Percentiles rank a stretch among this genome's conserved stretches.
phyloP scores from a whole-genome alignment of 192 early-diverging fungal species.

The Allomyces arbusculus region DNA sequence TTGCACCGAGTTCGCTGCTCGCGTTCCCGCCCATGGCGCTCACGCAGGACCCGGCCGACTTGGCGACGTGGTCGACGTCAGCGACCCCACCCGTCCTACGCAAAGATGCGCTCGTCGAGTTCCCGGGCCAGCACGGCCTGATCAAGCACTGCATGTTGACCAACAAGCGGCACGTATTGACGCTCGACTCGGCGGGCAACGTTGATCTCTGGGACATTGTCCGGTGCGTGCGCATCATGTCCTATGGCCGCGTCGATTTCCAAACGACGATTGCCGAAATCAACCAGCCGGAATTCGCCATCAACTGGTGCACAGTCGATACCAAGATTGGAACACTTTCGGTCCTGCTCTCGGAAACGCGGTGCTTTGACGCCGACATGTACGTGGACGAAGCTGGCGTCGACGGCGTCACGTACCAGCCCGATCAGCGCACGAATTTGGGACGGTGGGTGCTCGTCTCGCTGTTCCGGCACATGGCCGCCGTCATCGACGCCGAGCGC shows the following conservation, averaged over 20 bases:
- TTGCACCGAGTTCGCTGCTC: too few relatives aligned
- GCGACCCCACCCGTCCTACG: too few relatives aligned
- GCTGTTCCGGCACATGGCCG: not conserved
- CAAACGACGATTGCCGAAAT: slow-evolving; percentile 30
- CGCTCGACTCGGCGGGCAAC: slow-evolving; percentile 55
- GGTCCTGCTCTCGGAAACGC: slow-evolving; percentile 14
- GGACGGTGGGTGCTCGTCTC: slow-evolving; percentile 4
- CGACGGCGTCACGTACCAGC: slow-evolving; percentile 1
- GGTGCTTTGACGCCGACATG: slow-evolving; percentile 72
- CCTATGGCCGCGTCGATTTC: slow-evolving; percentile 25
- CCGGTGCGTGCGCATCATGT: slow-evolving; percentile 32
- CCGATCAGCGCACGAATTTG: slow-evolving; percentile 2
- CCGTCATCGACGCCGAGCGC: too few relatives aligned
- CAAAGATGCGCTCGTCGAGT: too few relatives aligned
- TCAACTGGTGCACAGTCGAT: slow-evolving; percentile 83
- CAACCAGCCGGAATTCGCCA: slow-evolving; percentile 53
- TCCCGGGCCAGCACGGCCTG: slow-evolving; percentile 37
- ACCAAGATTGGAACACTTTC: slow-evolving; percentile 51
- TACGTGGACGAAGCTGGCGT: slow-evolving; percentile 57
- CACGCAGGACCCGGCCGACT: too few relatives aligned
- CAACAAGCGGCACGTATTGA: slow-evolving; percentile 66
- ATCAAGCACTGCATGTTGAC: slow-evolving; percentile 51
- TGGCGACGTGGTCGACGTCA: too few relatives aligned
- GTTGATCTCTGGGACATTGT: slow-evolving; percentile 87
- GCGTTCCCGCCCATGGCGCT: too few relatives aligned